A percentile compares a stretch with the other conserved stretches of the same genome.
phyloP scores from a whole-genome alignment of 805 yeast species.

The Wickerhamiella slavikovae region DNA sequence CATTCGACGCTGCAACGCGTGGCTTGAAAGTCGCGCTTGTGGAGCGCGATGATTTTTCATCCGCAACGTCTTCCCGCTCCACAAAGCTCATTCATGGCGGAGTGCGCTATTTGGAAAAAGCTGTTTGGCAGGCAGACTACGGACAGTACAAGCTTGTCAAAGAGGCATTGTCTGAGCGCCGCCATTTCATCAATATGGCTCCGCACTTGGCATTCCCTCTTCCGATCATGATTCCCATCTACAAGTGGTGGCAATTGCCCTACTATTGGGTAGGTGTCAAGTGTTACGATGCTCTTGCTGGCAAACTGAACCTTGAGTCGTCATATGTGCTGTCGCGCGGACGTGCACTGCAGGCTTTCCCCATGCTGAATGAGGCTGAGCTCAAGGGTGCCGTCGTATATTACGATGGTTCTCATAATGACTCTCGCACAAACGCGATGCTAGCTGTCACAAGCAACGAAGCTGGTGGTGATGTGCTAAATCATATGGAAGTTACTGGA shows the following conservation, averaged over 20 bases:
- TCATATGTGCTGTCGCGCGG: slow-evolving; percentile 53
- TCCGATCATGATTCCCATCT: slow-evolving; percentile 92
- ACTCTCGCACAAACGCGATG: slow-evolving; percentile 72
- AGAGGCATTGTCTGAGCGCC: slow-evolving; percentile 76
- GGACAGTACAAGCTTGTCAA: slow-evolving; percentile 75
- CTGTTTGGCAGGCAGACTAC: slow-evolving; percentile 77
- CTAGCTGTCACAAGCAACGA: slow-evolving; percentile 72
- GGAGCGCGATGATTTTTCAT: slow-evolving; percentile 76
- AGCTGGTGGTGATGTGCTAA: slow-evolving; percentile 74
- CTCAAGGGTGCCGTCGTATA: slow-evolving; percentile 83
- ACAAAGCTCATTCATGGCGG: slow-evolving; percentile 98
- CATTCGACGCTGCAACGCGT: slow-evolving; percentile 76
- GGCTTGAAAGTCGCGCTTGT: slow-evolving; percentile 76
- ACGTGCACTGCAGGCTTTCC: slow-evolving; percentile 54
- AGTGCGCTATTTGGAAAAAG: slow-evolving; percentile 85
- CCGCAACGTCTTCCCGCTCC: slow-evolving; percentile 83
- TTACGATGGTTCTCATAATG: slow-evolving; percentile 91
- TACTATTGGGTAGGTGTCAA: slow-evolving; percentile 83
- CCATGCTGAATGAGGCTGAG: slow-evolving; percentile 59
- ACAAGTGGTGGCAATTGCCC: slow-evolving; percentile 89
- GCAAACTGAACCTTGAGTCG: slow-evolving; percentile 60
- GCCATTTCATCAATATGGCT: slow-evolving; percentile 70
- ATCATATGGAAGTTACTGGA: slow-evolving; percentile 66
- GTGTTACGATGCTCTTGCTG: slow-evolving; percentile 84
- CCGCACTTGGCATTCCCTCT: slow-evolving; percentile 74